These are phyloP conservation scores for Claviceps pusilla DNA, from an alignment of 2,329 filamentous ascomycete genomes.

Conservation along the genomic window DNA sequence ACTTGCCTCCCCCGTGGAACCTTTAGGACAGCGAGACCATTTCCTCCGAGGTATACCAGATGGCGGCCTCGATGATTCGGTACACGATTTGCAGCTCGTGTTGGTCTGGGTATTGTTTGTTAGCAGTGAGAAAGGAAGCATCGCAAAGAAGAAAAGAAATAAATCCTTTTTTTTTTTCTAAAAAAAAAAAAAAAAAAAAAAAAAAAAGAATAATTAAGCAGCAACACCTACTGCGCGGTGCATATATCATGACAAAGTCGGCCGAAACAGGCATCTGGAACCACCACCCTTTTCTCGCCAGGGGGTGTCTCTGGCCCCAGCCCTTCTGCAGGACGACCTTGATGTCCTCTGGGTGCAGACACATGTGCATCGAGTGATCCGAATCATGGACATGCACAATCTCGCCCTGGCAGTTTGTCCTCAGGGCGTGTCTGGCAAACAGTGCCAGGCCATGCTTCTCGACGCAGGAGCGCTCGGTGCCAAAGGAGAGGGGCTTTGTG, in stretches of 20 bases:
- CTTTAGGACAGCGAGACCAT: conserved; percentile 21
- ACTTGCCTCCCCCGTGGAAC: too few relatives aligned
- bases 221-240: conserved; percentile 41
- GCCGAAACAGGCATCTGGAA: conserved; percentile 50
- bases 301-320: conserved; percentile 60
- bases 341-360: conserved; percentile 65
- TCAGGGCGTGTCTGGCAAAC: conserved; percentile 51
- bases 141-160: too few relatives aligned
- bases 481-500: conserved; percentile 32
- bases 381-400: conserved; percentile 66
- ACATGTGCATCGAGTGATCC: conserved; percentile 66
- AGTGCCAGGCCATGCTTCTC: conserved; percentile 71
- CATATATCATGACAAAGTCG: conserved; percentile 72
- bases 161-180: too few relatives aligned
- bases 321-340: conserved; percentile 55
- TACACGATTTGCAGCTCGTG: conserved; percentile 53
- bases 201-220: background rate
- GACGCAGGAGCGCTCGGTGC: conserved; percentile 56
- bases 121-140: background rate
- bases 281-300: conserved; percentile 53
- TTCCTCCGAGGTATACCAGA: conserved; percentile 47
- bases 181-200: background rate
- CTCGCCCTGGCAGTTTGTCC: conserved; percentile 63
- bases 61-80: conserved; percentile 57
- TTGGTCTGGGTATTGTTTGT: conserved; percentile 26